Conservation (phyloP, 2,329 filamentous ascomycete species). For the Ophiostoma angusticollis region DNA sequence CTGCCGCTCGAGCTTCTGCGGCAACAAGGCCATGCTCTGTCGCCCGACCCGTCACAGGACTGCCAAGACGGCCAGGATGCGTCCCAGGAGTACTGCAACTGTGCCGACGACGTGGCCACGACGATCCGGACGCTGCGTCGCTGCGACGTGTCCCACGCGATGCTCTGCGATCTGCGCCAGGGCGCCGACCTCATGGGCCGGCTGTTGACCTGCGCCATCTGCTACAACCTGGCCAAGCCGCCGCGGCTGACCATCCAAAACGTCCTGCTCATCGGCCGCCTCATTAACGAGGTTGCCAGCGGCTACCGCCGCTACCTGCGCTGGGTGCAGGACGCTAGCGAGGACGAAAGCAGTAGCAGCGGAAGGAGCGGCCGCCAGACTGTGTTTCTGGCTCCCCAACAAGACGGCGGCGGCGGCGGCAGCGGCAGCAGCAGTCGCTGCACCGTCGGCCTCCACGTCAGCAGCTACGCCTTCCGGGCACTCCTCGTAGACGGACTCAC, state of each 20-base stretch:
- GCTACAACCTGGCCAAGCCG: slow-evolving; percentile 5
- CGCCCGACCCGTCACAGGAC: background rate
- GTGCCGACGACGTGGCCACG: slow-evolving; percentile 1
- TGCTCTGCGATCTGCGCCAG: slow-evolving; percentile 4
- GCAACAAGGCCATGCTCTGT: background rate
- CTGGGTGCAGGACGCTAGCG: background rate
- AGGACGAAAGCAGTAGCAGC: background rate
- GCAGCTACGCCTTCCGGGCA: background rate
- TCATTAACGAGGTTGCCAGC: slow-evolving; percentile 2
- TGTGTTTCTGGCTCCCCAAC: background rate
- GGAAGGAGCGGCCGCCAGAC: background rate
- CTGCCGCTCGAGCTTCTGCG: slow-evolving; percentile 3
- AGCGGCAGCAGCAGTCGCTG: background rate
- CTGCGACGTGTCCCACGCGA: background rate
- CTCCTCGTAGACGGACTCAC: slow-evolving; percentile 1
- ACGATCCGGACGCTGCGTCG: background rate
- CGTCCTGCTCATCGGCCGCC: slow-evolving; percentile 6
- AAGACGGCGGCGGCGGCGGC: background rate
- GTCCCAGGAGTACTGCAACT: background rate
- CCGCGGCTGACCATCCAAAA: slow-evolving; percentile 8
- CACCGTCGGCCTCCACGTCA: background rate
- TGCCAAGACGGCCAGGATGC: too few species aligned
- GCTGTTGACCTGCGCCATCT: slow-evolving; percentile 2
- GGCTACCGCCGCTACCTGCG: slow-evolving; percentile 5
- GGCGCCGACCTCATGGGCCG: slow-evolving; percentile 2